Percentiles rank a stretch among this genome's conserved stretches.
Conservation (phyloP, 805 yeast genomes). For the Cyberlindnera mycetangii region DNA sequence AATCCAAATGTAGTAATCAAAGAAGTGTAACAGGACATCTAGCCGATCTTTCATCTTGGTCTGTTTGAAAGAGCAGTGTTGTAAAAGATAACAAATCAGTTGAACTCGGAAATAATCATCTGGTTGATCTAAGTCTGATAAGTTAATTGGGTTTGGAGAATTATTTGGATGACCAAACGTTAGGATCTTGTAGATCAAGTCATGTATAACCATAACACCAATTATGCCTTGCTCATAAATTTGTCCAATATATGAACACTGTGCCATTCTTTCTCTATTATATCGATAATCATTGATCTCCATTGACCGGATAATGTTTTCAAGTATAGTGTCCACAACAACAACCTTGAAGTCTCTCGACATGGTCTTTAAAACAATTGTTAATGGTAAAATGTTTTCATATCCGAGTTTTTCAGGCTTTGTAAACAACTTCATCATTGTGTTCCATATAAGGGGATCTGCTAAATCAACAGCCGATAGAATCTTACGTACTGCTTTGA, state of each 20-base stretch:
- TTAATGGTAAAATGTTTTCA: constrained; percentile 50
- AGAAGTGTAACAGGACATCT: constrained; percentile 47
- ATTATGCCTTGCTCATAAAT: constrained; percentile 49
- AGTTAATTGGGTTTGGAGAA: constrained; percentile 45
- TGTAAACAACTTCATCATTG: constrained; percentile 43
- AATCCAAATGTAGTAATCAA: constrained; percentile 68
- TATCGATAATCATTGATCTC: constrained; percentile 59
- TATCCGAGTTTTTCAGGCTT: constrained; percentile 61
- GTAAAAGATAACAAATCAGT: constrained; percentile 44
- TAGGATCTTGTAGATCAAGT: constrained; percentile 52
- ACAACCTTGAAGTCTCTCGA: constrained; percentile 40
- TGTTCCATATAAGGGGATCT: constrained; percentile 33
- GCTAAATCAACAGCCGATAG: constrained; percentile 46
- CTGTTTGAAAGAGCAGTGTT: constrained; percentile 23
- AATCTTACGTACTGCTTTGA: constrained; percentile 34
- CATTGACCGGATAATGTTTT: constrained; percentile 60
- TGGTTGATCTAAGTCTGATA: constrained; percentile 53
- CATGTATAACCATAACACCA: constrained; percentile 43
- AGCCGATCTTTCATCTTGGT: constrained; percentile 28
- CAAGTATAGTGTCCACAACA: constrained; percentile 62
- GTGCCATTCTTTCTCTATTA: constrained; percentile 61
- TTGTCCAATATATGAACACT: constrained; percentile 57
- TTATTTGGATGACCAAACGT: constrained; percentile 64
- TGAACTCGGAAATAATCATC: constrained; percentile 72
- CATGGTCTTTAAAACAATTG: constrained; percentile 42